Evolutionary conservation across 1,139 yeast species (phyloP), one percentile per base, ranked within the genome.

Genomic region (Suhomyces panamericanus): DNA sequence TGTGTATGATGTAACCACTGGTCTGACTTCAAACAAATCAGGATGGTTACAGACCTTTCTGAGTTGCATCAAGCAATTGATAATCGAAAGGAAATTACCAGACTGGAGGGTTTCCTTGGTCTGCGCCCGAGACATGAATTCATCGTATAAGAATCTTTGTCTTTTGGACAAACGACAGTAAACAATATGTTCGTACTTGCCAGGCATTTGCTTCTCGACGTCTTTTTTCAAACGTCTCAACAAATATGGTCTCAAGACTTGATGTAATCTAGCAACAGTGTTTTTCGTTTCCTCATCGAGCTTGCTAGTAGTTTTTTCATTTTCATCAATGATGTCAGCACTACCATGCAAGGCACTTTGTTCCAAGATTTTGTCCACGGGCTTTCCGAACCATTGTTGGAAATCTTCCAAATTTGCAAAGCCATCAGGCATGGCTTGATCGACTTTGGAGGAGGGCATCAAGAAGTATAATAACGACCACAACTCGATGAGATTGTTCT

Each of bases 151-250:
- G 56, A 80, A 88, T 46, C 99, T 71, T 60, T 95, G 99, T 52
- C 99, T 80, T 57, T 93, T 90, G 1, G 98, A 91, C 42, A 95
- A 69, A 31, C 96, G 80, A 69, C 99, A 95, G 59, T 87, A 89
- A 7, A 95, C 83, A 49, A 95, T 83, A 64, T 95, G 99, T 62
- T 95, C 99, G 63, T 89, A 87, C 61, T 95, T 95, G 1, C 88
- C 97, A 1, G 99, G 99, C 99, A 95, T 93, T 66, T 95, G 99
- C 62, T 93, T 89, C 58, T 95, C 99, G 12, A 95, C 99, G 64
- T 95, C 99, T 24, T 89, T 90, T 62, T 95, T 95, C 58, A 95
- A 76, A 52, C 99, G 83, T 60, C 99, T 81, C 48, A 95, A 70
- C 39, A 95, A 70, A 58, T 93, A 95, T 0, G 99, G 99, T 50